Conservation (phyloP, 805 yeast species). For the Wickerhamiella qilinensis region DNA sequence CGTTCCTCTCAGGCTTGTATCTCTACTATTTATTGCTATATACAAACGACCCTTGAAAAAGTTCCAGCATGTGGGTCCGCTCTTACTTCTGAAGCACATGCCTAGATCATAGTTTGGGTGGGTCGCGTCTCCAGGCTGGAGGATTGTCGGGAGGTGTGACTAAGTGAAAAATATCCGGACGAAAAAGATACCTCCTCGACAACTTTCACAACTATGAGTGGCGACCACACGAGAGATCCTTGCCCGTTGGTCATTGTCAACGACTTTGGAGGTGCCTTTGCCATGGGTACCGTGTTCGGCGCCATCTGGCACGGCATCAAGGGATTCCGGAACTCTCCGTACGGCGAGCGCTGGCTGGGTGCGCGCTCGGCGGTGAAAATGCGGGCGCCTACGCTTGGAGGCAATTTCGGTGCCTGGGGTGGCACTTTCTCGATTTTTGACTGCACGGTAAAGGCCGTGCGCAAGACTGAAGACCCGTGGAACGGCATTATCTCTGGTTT, state of each 20-base stretch:
- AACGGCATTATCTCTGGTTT: conserved; percentile 96
- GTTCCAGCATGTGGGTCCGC: too few species aligned
- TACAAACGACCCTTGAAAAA: too few species aligned
- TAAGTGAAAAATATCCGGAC: not conserved
- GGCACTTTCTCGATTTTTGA: conserved; percentile 92
- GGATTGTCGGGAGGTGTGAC: not conserved
- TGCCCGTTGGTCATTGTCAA: conserved; percentile 92
- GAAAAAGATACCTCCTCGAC: not conserved
- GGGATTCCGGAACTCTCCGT: conserved; percentile 94
- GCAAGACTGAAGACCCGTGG: conserved; percentile 98
- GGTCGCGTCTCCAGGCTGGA: too few species aligned
- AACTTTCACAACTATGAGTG: conserved; percentile 28
- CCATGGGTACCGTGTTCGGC: conserved; percentile 99
- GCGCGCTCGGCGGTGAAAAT: conserved; percentile 82
- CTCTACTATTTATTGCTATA: too few species aligned
- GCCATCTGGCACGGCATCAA: conserved; percentile 97
- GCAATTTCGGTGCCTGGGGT: conserved; percentile 99
- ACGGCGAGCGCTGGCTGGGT: conserved; percentile 85
- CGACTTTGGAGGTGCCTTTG: conserved; percentile 98
- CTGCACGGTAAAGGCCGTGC: conserved; percentile 85
- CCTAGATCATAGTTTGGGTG: too few species aligned
- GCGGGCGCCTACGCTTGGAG: conserved; percentile 97
- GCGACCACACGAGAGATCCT: conserved; percentile 98
- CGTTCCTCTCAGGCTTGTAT: too few species aligned
- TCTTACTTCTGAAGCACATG: too few species aligned